Evolutionary conservation across 2,329 filamentous ascomycete species (phyloP).

Genomic region (Gnomoniopsis sp.): DNA sequence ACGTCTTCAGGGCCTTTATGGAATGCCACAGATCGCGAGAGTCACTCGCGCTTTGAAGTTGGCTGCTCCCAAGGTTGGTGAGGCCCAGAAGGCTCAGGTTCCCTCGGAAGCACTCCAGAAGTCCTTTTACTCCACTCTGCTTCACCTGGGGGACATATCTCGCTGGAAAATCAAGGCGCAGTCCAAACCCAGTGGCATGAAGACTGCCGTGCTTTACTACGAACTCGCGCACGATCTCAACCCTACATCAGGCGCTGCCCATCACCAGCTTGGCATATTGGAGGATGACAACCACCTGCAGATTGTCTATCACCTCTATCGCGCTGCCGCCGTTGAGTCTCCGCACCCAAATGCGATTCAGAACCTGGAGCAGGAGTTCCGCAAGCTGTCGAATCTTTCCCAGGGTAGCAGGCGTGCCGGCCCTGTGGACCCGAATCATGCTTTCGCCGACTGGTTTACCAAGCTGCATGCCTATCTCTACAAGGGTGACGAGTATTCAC

Average conservation of each 20-base stretch:
- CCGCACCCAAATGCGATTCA: conserved; percentile 71
- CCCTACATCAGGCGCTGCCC: conserved; percentile 74
- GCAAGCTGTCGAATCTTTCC: conserved; percentile 41
- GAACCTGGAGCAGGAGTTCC: conserved; percentile 80
- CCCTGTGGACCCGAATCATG: conserved; percentile 54
- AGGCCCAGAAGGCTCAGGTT: conserved; percentile 46
- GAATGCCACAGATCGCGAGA: conserved; percentile 44
- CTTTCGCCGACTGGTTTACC: conserved; percentile 77
- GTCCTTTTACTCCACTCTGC: conserved; percentile 78
- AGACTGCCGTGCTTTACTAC: conserved; percentile 80
- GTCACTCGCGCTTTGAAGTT: conserved; percentile 40
- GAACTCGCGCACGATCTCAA: conserved; percentile 74
- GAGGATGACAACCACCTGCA: conserved; percentile 77
- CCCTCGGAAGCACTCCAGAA: conserved; percentile 57
- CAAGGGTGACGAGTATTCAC: conserved; percentile 69
- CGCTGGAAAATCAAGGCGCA: conserved; percentile 78
- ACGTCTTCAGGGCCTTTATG: conserved; percentile 62
- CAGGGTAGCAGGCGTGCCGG: conserved; percentile 29
- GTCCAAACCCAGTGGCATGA: conserved; percentile 71
- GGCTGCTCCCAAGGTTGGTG: conserved; percentile 37
- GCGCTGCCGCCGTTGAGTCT: conserved; percentile 69
- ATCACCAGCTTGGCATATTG: conserved; percentile 89
- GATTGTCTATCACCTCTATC: conserved; percentile 85
- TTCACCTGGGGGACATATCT: conserved; percentile 85
- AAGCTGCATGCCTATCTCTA: conserved; percentile 83